Percentiles rank a stretch among this genome's conserved stretches.
Evolutionary conservation across 2,329 filamentous ascomycete genomes (phyloP).

Genomic region (Ramularia endophylla): DNA sequence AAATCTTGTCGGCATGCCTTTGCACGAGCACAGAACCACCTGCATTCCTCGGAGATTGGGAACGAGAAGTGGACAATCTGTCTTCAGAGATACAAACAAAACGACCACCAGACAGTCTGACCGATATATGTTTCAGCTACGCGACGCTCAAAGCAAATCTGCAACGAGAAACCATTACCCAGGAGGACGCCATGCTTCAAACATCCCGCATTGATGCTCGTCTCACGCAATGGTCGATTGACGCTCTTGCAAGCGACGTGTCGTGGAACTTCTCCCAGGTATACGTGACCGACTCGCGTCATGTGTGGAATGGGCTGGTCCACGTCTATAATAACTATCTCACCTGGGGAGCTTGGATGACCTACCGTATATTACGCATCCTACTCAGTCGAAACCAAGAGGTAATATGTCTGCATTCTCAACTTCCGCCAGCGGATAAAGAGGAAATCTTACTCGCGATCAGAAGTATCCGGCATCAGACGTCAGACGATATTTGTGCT

Average conservation of each 20-base stretch:
- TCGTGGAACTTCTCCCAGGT: conserved; percentile 24
- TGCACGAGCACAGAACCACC: conserved; percentile 27
- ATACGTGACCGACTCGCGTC: conserved; percentile 23
- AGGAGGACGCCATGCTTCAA: conserved; percentile 19
- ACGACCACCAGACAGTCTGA: conserved; percentile 20
- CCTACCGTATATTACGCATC: conserved; percentile 24
- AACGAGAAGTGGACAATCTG: conserved; percentile 20
- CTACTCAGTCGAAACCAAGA: conserved; percentile 27
- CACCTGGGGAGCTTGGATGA: conserved; percentile 23
- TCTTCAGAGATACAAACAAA: conserved; percentile 6
- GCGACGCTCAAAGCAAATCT: conserved; percentile 18
- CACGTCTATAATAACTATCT: conserved; percentile 20
- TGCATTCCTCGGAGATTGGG: conserved; percentile 25
- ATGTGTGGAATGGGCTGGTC: conserved; percentile 28
- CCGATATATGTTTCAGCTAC: conserved; percentile 22
- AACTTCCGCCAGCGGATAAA: conserved; percentile 10
- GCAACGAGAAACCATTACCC: conserved; percentile 11
- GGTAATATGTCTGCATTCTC: conserved; percentile 17
- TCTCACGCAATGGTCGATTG: conserved; percentile 24
- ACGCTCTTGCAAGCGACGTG: conserved; percentile 11
- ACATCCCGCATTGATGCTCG: conserved; percentile 21
- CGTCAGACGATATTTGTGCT: conserved; percentile 31
- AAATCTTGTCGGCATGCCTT: too few relatives aligned
- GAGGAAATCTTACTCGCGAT: conserved; percentile 21
- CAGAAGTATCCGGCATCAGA: conserved; percentile 23